Evolutionary conservation across 2,329 filamentous ascomycete genomes (phyloP), one percentile per base, ranked within the genome.

Genomic region (Trichoderma sp.): DNA sequence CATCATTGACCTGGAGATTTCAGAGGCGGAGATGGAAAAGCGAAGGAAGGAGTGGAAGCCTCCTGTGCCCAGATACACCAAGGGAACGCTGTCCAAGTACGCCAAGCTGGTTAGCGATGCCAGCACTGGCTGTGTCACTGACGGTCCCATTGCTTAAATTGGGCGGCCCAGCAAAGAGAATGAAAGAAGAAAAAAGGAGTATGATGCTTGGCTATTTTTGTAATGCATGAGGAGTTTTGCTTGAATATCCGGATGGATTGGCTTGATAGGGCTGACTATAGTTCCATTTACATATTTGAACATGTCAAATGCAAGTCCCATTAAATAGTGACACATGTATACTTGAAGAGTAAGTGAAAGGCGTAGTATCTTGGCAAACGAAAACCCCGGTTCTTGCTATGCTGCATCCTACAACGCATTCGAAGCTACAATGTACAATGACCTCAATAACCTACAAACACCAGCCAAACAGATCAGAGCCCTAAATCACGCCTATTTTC

Each of bases 61-160:
- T 32, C 92, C 91, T 3, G 80, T 86, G 73, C 82, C 87, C 71
- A 87, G 85, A 74, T 89, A 88, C 71, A 84, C 84, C 76, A 86
- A 88, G 76, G 91, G 91, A 63, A 93, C 91, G 6, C 82, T 93
- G 75, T 89, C 87, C 74, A 93, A 93, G 82, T 93, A 93, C 77
- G 90, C 91, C 6, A 73, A 79, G 43, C 80, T 90, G 67, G 88
- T 90, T 62, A 89, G 84, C 76, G 83, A 90, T 74, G 88, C 88
- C 8, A 89, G 87, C 78, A 81, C 83, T n/a, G 88, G 88, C 14
- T 90, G 88, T 76, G 85, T 90, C 39, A 90, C 88, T 24, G 86
- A 88, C 68, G 82, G 83, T 5, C 75, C 76, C 39, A 73, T 77
- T 36, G 70, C 65, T 18, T 69, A 47, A 72, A 39, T 14, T 8